Base-by-base conservation (phyloP, 768 basidiomycete genomes). In the Tephrocybe sp. region DNA sequence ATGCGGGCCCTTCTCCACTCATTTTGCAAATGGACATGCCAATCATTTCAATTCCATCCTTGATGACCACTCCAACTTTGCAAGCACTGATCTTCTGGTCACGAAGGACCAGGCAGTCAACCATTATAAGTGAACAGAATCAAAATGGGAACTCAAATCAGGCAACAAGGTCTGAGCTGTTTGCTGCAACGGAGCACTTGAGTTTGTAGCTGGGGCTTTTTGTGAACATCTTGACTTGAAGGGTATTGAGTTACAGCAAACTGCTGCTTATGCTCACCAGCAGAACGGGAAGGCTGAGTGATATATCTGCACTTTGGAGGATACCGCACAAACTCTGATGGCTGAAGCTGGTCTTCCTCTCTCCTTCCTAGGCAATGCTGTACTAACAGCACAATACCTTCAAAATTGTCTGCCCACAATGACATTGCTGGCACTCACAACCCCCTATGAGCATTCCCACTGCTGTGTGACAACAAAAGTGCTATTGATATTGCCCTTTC, bases 241-340 rank as follows among this genome's bases (percentile, higher is more conserved):
- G 10, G 46, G 46, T 26, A 48, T 48, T 10, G 14, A 24, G 3
- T 24, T 33, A 6, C 46, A 48, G 17, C 12, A 9, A 3, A 38
- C 25, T 0, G 36, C 37, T 0, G 18, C 37, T 0, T 69, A 70
- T 53, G 60, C 65, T 0, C 68, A 71, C 37, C 59, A 62, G 4
- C 68, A 71, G 55, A 71, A 71, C 52, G 62, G 69, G 0, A 65
- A 64, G 34, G 61, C 57, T 2, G 66, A 73, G 38, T 49, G 62
- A 0, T 65, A 60, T 28, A 63, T 72, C 12, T 41, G 60, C 0
- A 68, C 63, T 0, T 51, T 70, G 1, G 55, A 65, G 20, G 66
- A 65, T n/a, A 50, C 53, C 1, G 57, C 56, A 1, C 56, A 57
- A 11, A 40, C 62, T 0, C 39, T 69, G 3, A 46, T 70, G 6